Evolutionary conservation across 768 basidiomycete species (phyloP).

Genomic region (Podaxis mareebaensis): DNA sequence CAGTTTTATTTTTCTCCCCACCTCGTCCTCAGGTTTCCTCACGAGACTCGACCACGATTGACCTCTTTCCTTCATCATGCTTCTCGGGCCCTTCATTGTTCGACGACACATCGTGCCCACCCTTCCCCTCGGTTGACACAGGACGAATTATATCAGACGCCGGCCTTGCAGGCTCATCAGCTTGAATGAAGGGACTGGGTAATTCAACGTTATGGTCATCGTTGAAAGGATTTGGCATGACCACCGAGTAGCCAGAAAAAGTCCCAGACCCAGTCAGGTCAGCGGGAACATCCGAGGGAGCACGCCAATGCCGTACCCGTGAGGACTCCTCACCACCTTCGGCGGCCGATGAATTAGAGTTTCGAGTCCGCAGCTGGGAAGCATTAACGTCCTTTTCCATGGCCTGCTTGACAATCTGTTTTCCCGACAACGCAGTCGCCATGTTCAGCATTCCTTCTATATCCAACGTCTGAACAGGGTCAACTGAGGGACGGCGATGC

Average conservation of each 20-base stretch:
- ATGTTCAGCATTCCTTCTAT: conserved; percentile 58
- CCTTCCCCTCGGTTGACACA: neutral
- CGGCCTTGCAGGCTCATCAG: conserved; percentile 8
- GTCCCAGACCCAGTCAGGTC: conserved; percentile 26
- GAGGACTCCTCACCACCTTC: neutral
- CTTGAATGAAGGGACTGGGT: conserved; percentile 6
- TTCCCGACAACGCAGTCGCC: conserved; percentile 39
- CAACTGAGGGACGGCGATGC: conserved; percentile 13
- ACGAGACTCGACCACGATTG: neutral
- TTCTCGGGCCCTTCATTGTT: neutral
- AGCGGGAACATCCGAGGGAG: conserved; percentile 33
- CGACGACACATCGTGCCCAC: neutral
- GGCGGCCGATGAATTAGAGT: neutral
- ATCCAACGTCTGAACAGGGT: conserved; percentile 39
- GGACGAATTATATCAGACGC: conserved; percentile 4
- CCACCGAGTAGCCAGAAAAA: conserved; percentile 28
- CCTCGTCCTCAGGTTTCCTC: neutral
- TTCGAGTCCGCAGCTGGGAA: neutral
- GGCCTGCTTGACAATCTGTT: conserved; percentile 26
- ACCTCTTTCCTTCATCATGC: neutral
- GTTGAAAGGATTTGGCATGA: conserved; percentile 21
- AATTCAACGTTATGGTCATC: neutral
- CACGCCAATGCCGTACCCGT: conserved; percentile 22
- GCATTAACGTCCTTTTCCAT: neutral
- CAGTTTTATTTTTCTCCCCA: neutral